Conservation (phyloP, 2,329 filamentous ascomycete species). For the Madurella fahalii region DNA sequence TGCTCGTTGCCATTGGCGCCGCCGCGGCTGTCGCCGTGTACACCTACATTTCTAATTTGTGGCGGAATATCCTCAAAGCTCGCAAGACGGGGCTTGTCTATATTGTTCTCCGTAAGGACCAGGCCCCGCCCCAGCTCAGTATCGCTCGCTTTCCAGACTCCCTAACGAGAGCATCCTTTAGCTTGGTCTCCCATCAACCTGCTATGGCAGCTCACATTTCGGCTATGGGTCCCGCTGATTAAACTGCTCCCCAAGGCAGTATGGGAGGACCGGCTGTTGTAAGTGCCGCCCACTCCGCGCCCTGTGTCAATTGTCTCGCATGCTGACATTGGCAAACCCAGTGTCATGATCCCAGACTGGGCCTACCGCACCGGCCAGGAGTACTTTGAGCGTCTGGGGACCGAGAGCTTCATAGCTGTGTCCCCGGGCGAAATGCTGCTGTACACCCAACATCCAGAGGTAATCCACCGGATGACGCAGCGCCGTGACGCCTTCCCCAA, state of each 20-base stretch:
- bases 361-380: constrained; percentile 52
- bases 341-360: constrained; percentile 58
- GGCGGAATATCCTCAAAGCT: constrained; percentile 45
- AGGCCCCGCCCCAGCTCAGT: too few species aligned
- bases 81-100: constrained; percentile 51
- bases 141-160: not conserved
- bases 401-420: constrained; percentile 61
- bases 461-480: constrained; percentile 60
- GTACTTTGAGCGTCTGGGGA: constrained; percentile 53
- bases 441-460: constrained; percentile 60
- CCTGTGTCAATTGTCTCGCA: not conserved
- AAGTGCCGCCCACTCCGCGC: constrained; percentile 29
- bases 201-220: constrained; percentile 53
- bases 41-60: constrained; percentile 33
- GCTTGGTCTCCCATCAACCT: constrained; percentile 48
- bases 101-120: constrained; percentile 48
- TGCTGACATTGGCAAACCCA: constrained; percentile 27
- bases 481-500: constrained; percentile 70
- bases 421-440: constrained; percentile 51
- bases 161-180: constrained; percentile 27
- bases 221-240: constrained; percentile 53
- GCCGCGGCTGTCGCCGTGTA: constrained; percentile 34
- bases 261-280: constrained; percentile 59
- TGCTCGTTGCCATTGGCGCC: constrained; percentile 34
- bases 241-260: constrained; percentile 49